Evolutionary conservation across 768 basidiomycete species (phyloP).

Genomic region (Boletus insuetus): DNA sequence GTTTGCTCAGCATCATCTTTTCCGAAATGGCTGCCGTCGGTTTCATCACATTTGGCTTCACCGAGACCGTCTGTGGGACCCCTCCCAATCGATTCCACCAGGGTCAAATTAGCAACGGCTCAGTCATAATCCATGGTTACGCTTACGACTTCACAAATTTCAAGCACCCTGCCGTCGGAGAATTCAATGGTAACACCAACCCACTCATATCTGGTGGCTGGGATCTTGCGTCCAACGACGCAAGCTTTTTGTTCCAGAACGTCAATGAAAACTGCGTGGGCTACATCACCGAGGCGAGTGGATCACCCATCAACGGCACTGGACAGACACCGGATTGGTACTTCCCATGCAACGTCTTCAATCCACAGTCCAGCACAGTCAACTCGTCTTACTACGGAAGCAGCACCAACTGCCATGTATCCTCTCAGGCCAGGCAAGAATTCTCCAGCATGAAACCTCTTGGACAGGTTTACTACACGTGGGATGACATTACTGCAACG

Average conservation of each 20-base stretch:
- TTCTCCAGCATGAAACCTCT: slow-evolving; percentile 51
- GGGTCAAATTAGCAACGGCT: slow-evolving; percentile 70
- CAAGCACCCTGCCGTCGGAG: slow-evolving; percentile 68
- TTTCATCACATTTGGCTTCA: slow-evolving; percentile 98
- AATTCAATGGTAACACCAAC: slow-evolving; percentile 79
- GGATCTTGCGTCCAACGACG: slow-evolving; percentile 83
- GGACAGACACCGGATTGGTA: slow-evolving; percentile 82
- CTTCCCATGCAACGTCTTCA: slow-evolving; percentile 93
- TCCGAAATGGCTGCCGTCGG: slow-evolving; percentile 91
- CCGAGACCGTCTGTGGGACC: slow-evolving; percentile 86
- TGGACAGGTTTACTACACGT: slow-evolving; percentile 92
- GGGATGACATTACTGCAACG: slow-evolving; percentile 75
- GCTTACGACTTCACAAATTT: slow-evolving; percentile 90
- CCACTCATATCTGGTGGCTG: slow-evolving; percentile 78
- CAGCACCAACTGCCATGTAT: slow-evolving; percentile 71
- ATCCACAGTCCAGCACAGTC: slow-evolving; percentile 60
- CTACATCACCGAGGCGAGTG: slow-evolving; percentile 67
- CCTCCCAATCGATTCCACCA: slow-evolving; percentile 82
- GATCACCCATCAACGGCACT: slow-evolving; percentile 66
- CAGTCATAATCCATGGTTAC: slow-evolving; percentile 92
- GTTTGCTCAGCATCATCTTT: slow-evolving; percentile 77
- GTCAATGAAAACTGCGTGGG: slow-evolving; percentile 80
- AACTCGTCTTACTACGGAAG: slow-evolving; percentile 71
- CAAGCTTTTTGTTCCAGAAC: slow-evolving; percentile 93
- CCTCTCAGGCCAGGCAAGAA: slow-evolving; percentile 47